A percentile compares a stretch with the other conserved stretches of the same genome.
These are phyloP conservation scores for Moesziomyces sp. DNA, from an alignment of 1,284 basidiomycete genomes.

Conservation along the genomic window DNA sequence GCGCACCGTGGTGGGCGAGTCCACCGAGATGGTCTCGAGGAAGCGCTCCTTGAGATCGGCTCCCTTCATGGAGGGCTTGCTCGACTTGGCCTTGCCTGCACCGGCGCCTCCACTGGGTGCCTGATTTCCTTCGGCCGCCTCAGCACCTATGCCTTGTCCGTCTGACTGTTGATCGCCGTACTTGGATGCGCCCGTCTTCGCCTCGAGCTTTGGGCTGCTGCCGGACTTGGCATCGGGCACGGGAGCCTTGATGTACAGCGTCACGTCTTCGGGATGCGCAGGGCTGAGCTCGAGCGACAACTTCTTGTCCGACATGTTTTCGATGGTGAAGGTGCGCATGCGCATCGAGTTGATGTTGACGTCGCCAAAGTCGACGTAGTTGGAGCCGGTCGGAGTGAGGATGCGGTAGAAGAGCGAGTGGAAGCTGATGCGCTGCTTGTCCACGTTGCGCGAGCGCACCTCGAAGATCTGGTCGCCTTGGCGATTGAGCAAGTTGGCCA, in stretches of 20 bases:
- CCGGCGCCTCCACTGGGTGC: neutral
- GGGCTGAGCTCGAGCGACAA: conserved; percentile 70
- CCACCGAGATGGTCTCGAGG: conserved; percentile 70
- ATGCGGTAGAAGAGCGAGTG: conserved; percentile 72
- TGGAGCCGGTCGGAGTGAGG: conserved; percentile 70
- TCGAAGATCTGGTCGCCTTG: conserved; percentile 70
- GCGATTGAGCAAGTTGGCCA: conserved; percentile 66
- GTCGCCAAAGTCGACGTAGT: conserved; percentile 71
- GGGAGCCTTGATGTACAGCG: conserved; percentile 68
- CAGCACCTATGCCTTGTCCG: conserved; percentile 5
- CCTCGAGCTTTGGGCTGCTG: conserved; percentile 32
- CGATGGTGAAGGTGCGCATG: conserved; percentile 70
- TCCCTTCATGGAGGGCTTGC: conserved; percentile 41
- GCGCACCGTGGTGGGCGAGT: conserved; percentile 60
- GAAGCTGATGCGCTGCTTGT: conserved; percentile 71
- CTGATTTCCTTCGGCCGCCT: conserved; percentile 9
- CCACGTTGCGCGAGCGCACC: conserved; percentile 70
- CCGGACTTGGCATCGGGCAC: conserved; percentile 4
- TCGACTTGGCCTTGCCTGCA: conserved; percentile 21
- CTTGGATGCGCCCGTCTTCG: conserved; percentile 19
- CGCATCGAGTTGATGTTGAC: conserved; percentile 71
- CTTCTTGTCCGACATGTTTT: conserved; percentile 69
- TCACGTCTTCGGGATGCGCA: conserved; percentile 71
- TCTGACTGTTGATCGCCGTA: conserved; percentile 23
- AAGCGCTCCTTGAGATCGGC: conserved; percentile 70